Evolutionary conservation across 176 grass and related monocot genomes (phyloP), one percentile per base, ranked within the genome.

Genomic region (Cenchrus purpureus): DNA sequence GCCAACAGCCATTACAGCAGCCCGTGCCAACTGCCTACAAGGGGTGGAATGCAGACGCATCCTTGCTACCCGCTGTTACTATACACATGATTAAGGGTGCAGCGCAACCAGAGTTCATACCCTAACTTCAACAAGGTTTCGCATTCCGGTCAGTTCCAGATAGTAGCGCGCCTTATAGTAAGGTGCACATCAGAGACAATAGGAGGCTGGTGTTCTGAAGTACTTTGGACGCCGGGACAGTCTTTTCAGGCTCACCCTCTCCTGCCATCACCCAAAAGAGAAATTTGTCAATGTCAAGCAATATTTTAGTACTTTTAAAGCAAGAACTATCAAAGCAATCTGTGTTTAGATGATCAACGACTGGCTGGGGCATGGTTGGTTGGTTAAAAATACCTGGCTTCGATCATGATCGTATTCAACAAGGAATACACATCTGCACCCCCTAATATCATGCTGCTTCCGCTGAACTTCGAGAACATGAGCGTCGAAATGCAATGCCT

Each of bases 401-500:
- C 45, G 55, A 68, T 99, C 97, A 84, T 99, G 97, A 82, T 94
- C 79, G 59, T 99, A 99, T 83, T 81, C 62, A 19, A 99, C 58
- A 43, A 83, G 82, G 90, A 99, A 99, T 61, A 91, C 77, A 59
- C 97, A 99, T 77, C 94, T 87, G 82, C 97, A 99, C 46, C 97
- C 97, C 78, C 97, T 93, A 61, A 99, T 95, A 60, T 99, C 97
- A 86, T 99, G 97, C 17, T 89, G 85, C 34, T 95, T 93, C 73
- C 86, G 88, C 70, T 92, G 75, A 14, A 95, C 83, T 79, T 97
- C 91, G 11, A 94, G 6, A 48, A 97, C 73, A 79, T 97, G 94
- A 1, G 94, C 94, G 82, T 99, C 97, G 12, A 97, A 99, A 86
- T 99, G 91, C 81, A 92, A 74, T 69, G 97, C 94, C 8, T 92